Conservation (phyloP, 345 rosid species). For the Eucalyptus polyanthemos region DNA sequence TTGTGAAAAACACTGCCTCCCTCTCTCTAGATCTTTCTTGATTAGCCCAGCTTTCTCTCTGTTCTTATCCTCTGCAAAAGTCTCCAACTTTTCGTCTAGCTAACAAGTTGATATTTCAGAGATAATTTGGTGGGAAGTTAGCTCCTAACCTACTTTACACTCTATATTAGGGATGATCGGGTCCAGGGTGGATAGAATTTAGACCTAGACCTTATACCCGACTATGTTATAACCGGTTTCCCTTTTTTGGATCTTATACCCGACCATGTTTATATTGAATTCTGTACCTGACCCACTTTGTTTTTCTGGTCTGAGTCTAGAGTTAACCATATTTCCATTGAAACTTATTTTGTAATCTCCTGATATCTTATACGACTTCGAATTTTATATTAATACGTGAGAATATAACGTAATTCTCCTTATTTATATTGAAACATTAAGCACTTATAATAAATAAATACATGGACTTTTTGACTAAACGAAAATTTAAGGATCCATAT, state of each 20-base stretch:
- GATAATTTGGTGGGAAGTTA: neutral
- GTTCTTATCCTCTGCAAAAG: neutral
- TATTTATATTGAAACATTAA: no score
- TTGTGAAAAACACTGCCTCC: neutral
- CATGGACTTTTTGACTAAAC: no score
- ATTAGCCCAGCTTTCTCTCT: neutral
- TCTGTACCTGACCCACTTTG: fast-evolving
- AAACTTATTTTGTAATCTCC: fast-evolving
- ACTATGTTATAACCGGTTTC: fast-evolving
- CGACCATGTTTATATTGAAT: fast-evolving
- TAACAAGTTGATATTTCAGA: neutral
- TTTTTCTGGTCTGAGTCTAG: fast-evolving
- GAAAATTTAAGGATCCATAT: no score
- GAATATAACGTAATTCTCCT: no score
- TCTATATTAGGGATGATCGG: no score
- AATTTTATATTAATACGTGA: no score
- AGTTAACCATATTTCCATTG: fast-evolving
- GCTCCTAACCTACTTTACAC: no score
- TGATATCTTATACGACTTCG: fast-evolving
- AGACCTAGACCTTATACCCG: no score
- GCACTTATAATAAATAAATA: no score
- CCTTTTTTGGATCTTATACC: fast-evolving
- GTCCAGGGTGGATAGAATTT: fast-evolving
- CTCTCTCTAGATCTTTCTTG: neutral
- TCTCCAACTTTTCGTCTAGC: neutral